Evolutionary conservation across 1,139 yeast genomes (phyloP), one percentile per base, ranked within the genome.

Genomic region (Geotrichum europaeum): DNA sequence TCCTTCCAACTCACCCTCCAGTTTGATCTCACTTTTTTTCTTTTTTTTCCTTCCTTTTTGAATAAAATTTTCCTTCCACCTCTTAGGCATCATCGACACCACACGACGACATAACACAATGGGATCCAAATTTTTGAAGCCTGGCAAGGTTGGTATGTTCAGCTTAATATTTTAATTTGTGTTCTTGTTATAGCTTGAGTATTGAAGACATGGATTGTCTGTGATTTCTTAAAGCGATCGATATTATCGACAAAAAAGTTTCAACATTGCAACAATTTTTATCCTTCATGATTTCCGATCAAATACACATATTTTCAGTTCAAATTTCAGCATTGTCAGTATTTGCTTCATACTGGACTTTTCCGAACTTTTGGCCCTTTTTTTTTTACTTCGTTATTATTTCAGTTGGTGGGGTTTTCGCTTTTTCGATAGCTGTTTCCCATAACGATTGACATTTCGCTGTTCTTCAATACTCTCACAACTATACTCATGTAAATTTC

Each of bases 91-190:
- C 57, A 55, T 59, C 63, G 61, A 58, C 63, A 56, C 57, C 53
- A 57, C 49, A 55, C 62, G 62, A 55, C 65, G 66, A 63, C 63
- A 56, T 61, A 62, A 64, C 63, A 58, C 53, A 66, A 72, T 72
- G 75, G 74, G 72, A 65, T 73, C 96, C 84, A 92, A 92, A 84
- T 92, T 92, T 87, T 87, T 92, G 84, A 92, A 92, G 86, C 89
- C 97, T 80, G 97, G 97, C 86, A 92, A 90, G 89, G 98, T 92
- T 88, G 96, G 95, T 88, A 87, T 81, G 96, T 87, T 81, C 6
- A n/a, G 20, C 10, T 18, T n/a, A 40, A n/a, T n/a, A 7, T 40
- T 40, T 40, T 40, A 18, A 40, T 40, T 9, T 40, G 20, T 40
- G 4, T 40, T 40, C 6, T n/a, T 40, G 47, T 12, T 15, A 18